Evolutionary conservation across 495 filamentous ascomycete genomes (phyloP).

Genomic region (Penicillium coffeae): DNA sequence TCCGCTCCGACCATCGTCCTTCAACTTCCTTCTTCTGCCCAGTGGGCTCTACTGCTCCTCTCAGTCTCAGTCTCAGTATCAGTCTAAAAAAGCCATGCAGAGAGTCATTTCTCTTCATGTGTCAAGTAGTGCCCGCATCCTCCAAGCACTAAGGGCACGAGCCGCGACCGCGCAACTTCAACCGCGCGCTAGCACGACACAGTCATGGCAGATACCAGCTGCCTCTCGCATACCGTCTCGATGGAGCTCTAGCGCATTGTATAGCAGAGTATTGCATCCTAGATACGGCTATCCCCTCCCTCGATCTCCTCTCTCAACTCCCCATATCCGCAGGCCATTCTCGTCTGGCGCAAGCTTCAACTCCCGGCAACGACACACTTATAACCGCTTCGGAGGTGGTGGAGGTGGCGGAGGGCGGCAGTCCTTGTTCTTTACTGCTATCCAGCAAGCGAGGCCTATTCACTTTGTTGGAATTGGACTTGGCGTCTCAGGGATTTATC

Average conservation of each 20-base stretch:
- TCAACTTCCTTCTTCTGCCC: background rate
- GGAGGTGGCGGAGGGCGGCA: slow-evolving; percentile 1
- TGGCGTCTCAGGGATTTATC: slow-evolving; percentile 52
- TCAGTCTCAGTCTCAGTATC: no score
- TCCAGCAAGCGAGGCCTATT: slow-evolving; percentile 24
- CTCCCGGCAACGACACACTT: slow-evolving; percentile 18
- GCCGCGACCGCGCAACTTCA: background rate
- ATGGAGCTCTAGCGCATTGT: background rate
- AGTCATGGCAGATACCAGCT: background rate
- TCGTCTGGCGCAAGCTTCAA: slow-evolving; percentile 10
- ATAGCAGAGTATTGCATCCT: no score
- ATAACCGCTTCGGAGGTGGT: slow-evolving; percentile 32
- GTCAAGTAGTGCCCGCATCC: background rate
- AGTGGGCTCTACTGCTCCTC: no score
- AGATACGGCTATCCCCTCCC: no score
- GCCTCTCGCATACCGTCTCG: background rate
- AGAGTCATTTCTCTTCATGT: background rate
- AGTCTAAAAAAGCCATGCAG: background rate
- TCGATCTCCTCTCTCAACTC: background rate
- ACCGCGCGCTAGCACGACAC: background rate
- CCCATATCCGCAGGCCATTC: slow-evolving; percentile 12
- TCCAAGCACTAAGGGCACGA: no score
- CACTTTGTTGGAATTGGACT: slow-evolving; percentile 34
- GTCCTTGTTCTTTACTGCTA: slow-evolving; percentile 12
- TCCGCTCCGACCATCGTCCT: background rate